Evolutionary conservation across 2,329 filamentous ascomycete genomes (phyloP).

Genomic region (Orbilia oligospora): DNA sequence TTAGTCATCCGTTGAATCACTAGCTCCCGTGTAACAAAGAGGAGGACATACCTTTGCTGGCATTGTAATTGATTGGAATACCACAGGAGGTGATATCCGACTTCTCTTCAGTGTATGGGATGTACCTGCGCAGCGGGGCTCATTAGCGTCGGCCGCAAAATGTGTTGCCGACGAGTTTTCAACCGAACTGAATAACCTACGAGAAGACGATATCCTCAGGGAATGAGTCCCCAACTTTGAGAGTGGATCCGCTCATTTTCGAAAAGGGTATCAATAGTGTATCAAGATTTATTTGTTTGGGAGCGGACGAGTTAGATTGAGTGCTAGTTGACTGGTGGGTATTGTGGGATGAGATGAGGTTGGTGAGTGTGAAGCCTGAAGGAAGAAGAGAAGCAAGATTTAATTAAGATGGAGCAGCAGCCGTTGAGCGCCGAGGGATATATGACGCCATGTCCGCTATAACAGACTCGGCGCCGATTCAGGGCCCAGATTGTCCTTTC

Average conservation of each 20-base stretch:
- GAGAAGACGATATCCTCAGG: constrained; percentile 83
- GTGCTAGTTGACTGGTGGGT: not conserved
- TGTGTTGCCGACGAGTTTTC: constrained; percentile 15
- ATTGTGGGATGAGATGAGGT: not conserved
- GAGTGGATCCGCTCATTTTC: constrained; percentile 63
- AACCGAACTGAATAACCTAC: constrained; percentile 68
- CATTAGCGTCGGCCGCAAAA: constrained; percentile 15
- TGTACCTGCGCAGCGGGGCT: constrained; percentile 72
- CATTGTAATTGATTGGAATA: constrained; percentile 82
- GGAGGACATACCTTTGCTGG: constrained; percentile 72
- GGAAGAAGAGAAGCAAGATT: not conserved
- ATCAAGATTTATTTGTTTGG: not conserved
- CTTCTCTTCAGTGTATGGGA: constrained; percentile 80
- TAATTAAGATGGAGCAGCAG: not conserved
- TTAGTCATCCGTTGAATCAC: not conserved
- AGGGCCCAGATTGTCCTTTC: constrained; percentile 4
- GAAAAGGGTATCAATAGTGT: not conserved
- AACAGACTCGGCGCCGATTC: constrained; percentile 4
- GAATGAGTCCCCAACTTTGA: constrained; percentile 87
- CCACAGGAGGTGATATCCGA: constrained; percentile 81
- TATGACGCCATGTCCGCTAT: constrained; percentile 17
- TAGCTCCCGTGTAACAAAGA: constrained; percentile 20
- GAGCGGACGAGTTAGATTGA: not conserved
- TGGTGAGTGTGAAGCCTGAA: not conserved
- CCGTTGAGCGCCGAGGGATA: constrained; percentile 19